phyloP scores from a whole-genome alignment of 2,329 filamentous ascomycete genomes.

The Penicillium concentricum region DNA sequence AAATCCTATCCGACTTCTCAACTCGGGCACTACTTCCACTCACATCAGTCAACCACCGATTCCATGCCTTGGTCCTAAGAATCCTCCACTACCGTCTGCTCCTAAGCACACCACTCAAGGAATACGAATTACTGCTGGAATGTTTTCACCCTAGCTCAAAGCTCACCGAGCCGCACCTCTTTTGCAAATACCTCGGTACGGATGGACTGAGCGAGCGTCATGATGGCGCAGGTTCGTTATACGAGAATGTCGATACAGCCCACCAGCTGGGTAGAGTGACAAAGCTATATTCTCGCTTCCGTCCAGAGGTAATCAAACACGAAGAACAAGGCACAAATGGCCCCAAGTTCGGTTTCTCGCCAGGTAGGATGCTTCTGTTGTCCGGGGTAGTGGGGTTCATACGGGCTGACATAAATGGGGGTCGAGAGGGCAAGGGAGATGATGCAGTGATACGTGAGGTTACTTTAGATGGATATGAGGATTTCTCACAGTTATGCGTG shows the following conservation, averaged over 20 bases:
- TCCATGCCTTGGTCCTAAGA: conserved; percentile 62
- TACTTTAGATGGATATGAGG: conserved; percentile 65
- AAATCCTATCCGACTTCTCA: conserved; percentile 50
- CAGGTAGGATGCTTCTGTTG: conserved; percentile 13
- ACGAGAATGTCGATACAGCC: conserved; percentile 30
- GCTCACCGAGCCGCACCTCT: conserved; percentile 66
- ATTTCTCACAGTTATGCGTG: conserved; percentile 72
- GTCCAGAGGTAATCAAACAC: conserved; percentile 60
- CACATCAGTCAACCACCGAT: conserved; percentile 59
- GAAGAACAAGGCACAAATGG: conserved; percentile 4
- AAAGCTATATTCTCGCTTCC: conserved; percentile 68
- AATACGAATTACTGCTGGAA: conserved; percentile 71
- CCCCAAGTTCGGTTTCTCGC: conserved; percentile 5
- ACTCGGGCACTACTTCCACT: conserved; percentile 57
- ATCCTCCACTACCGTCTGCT: conserved; percentile 66
- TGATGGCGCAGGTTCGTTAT: conserved; percentile 40
- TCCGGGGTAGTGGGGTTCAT: conserved; percentile 2
- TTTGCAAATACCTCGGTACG: conserved; percentile 67
- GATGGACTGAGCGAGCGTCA: conserved; percentile 54
- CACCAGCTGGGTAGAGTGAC: conserved; percentile 49
- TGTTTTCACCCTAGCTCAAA: conserved; percentile 73
- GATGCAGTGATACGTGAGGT: conserved; percentile 58
- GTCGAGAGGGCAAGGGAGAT: background rate
- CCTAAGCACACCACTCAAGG: conserved; percentile 56
- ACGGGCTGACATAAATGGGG: conserved; percentile 11